phyloP scores from a whole-genome alignment of 2,329 filamentous ascomycete species.

The Cordyceps pruinosa region DNA sequence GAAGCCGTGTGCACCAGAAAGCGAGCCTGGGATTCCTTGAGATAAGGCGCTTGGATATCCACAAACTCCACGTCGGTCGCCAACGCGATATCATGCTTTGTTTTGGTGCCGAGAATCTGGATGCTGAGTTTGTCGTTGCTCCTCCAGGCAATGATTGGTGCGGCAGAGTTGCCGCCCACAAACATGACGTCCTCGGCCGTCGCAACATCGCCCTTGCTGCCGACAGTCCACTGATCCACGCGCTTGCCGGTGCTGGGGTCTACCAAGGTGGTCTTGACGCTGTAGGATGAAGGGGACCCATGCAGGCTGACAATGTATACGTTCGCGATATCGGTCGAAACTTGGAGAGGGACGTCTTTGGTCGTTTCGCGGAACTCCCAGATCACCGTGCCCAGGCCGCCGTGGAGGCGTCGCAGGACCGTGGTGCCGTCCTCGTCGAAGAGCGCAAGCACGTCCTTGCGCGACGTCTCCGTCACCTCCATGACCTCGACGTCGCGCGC shows the following conservation, averaged over 20 bases:
- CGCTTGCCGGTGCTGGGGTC: constrained; percentile 68
- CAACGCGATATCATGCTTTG: constrained; percentile 47
- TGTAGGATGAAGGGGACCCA: constrained; percentile 61
- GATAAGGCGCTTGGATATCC: constrained; percentile 67
- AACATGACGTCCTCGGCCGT: constrained; percentile 60
- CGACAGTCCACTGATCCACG: constrained; percentile 62
- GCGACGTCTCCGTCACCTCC: constrained; percentile 55
- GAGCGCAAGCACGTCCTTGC: constrained; percentile 67
- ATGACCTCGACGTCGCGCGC: constrained; percentile 71
- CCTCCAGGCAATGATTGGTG: constrained; percentile 70
- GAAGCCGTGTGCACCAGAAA: constrained; percentile 81
- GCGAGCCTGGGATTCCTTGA: constrained; percentile 65
- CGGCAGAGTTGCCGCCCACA: constrained; percentile 68
- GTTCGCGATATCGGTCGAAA: constrained; percentile 61
- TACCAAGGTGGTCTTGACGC: constrained; percentile 67
- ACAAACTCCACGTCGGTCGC: constrained; percentile 42
- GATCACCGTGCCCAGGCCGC: constrained; percentile 61
- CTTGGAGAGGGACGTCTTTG: constrained; percentile 66
- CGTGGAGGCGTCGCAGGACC: constrained; percentile 65
- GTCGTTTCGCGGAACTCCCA: constrained; percentile 71
- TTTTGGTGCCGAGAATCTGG: constrained; percentile 60
- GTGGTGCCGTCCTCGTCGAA: constrained; percentile 51
- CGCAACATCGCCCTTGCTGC: constrained; percentile 66
- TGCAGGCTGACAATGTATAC: constrained; percentile 75
- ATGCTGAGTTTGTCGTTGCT: constrained; percentile 62